phyloP scores from a whole-genome alignment of 2,329 filamentous ascomycete genomes.

The Penicillium sp. region DNA sequence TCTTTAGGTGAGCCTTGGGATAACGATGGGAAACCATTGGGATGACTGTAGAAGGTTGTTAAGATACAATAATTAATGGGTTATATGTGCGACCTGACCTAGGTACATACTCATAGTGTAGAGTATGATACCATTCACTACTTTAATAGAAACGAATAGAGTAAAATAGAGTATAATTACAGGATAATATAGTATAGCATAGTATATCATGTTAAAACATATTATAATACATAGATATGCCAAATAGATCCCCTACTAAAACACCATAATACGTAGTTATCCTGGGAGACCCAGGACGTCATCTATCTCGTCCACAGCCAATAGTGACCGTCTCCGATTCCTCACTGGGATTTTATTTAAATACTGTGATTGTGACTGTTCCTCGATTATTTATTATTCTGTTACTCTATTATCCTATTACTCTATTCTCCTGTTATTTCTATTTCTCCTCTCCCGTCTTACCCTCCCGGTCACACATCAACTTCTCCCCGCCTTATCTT shows the following conservation, averaged over 20 bases:
- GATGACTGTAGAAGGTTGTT: neutral
- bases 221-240: neutral
- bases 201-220: neutral
- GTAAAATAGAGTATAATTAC: neutral
- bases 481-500: slow-evolving; percentile 8
- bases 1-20: neutral
- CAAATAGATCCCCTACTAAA: neutral
- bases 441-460: neutral
- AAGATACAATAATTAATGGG: neutral
- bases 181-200: neutral
- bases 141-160: too few species aligned
- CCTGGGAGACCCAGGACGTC: neutral
- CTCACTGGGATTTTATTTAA: neutral
- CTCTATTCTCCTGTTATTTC: neutral
- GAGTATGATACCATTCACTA: too few species aligned
- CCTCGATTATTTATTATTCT: neutral
- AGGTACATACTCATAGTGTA: too few species aligned
- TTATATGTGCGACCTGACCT: neutral
- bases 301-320: neutral
- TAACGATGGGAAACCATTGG: neutral
- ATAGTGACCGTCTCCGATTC: neutral
- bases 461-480: neutral
- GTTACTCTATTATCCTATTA: neutral
- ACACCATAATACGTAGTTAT: neutral
- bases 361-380: neutral